Conservation (phyloP, 2,329 filamentous ascomycete genomes). For the Hypoxylon rubiginosum region DNA sequence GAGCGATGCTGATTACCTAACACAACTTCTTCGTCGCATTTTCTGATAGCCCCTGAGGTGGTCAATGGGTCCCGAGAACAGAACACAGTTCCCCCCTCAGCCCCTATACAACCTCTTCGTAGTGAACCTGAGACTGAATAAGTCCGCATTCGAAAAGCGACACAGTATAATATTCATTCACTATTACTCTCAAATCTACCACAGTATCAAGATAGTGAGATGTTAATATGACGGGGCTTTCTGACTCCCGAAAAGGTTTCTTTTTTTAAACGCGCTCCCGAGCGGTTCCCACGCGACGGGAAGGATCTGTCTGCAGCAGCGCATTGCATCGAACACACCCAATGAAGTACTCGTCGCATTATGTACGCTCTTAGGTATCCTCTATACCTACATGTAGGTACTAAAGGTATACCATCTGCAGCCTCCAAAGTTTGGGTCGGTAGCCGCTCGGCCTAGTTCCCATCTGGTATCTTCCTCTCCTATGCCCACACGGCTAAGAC, state of each 20-base stretch:
- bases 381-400: neutral
- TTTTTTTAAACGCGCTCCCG: slow-evolving; percentile 25
- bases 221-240: slow-evolving; percentile 15
- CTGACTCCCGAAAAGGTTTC: slow-evolving; percentile 17
- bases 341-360: neutral
- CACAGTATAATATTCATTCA: neutral
- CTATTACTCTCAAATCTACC: neutral
- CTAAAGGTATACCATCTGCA: no score
- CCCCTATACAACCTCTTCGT: neutral
- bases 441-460: slow-evolving; percentile 33
- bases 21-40: neutral
- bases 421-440: slow-evolving; percentile 26
- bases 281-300: slow-evolving; percentile 27
- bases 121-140: neutral
- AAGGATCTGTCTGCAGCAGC: slow-evolving; percentile 33
- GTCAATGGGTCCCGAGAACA: neutral
- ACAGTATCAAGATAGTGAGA: neutral
- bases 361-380: neutral
- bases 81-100: neutral
- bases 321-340: slow-evolving; percentile 20
- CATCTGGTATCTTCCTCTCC: slow-evolving; percentile 5
- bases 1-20: neutral
- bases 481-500: slow-evolving; percentile 17
- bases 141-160: neutral
- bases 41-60: neutral